Percentiles rank a stretch among this genome's conserved stretches.
These are phyloP conservation scores for Melanogaster broomeanus DNA, from an alignment of 768 basidiomycete species.

Conservation along the genomic window DNA sequence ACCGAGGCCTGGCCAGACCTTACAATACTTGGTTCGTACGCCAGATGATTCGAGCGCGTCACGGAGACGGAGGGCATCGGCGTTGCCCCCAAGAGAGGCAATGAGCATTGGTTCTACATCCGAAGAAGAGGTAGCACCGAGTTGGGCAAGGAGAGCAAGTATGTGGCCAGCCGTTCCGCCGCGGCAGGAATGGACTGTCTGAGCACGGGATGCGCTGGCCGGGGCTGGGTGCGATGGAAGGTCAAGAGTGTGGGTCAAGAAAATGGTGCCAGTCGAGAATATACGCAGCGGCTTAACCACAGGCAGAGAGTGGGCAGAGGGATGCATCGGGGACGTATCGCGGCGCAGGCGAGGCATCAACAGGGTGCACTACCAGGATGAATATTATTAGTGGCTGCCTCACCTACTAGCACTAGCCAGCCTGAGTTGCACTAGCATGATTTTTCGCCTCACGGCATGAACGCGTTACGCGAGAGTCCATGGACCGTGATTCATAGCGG, in stretches of 20 bases:
- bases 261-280: slow-evolving; percentile 79
- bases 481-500: neutral
- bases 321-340: slow-evolving; percentile 17
- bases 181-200: slow-evolving; percentile 64
- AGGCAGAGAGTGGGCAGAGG: slow-evolving; percentile 12
- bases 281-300: slow-evolving; percentile 57
- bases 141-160: slow-evolving; percentile 72
- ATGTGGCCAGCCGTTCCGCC: slow-evolving; percentile 75
- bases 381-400: no score
- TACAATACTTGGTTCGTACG: slow-evolving; percentile 72
- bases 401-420: no score
- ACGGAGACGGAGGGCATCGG: slow-evolving; percentile 65
- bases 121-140: slow-evolving; percentile 36
- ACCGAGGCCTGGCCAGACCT: slow-evolving; percentile 68
- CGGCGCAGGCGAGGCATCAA: slow-evolving; percentile 31
- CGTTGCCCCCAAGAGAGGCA: slow-evolving; percentile 71
- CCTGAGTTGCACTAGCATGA: no score
- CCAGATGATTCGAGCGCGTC: slow-evolving; percentile 66
- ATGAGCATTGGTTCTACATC: slow-evolving; percentile 58
- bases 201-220: slow-evolving; percentile 62
- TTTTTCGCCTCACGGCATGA: neutral
- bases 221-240: slow-evolving; percentile 62
- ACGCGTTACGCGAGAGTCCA: neutral
- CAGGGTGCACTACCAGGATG: neutral
- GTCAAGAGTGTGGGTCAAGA: slow-evolving; percentile 71